phyloP scores from a whole-genome alignment of 2,329 filamentous ascomycete species.

The Penicillium sp. region DNA sequence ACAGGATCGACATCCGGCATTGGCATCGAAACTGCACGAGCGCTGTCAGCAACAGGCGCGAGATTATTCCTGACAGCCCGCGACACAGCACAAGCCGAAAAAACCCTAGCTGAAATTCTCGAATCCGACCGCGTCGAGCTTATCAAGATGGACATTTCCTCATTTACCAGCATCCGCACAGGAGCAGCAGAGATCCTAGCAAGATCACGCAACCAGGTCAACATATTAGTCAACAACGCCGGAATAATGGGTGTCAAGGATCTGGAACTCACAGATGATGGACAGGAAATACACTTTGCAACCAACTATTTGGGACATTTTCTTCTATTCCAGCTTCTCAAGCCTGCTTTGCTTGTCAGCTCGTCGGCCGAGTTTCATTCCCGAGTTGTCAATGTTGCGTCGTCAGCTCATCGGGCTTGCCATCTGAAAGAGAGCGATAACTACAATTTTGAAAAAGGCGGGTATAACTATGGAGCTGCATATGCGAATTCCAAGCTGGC shows the following conservation, averaged over 20 bases:
- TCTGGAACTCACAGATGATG: slow-evolving; percentile 38
- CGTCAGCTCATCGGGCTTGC: slow-evolving; percentile 43
- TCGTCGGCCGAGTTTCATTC: slow-evolving; percentile 42
- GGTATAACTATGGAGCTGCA: slow-evolving; percentile 15
- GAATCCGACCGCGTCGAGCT: slow-evolving; percentile 33
- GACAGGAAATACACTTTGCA: slow-evolving; percentile 53
- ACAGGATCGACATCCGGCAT: slow-evolving; percentile 46
- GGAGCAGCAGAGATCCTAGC: slow-evolving; percentile 9
- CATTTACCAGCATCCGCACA: slow-evolving; percentile 15
- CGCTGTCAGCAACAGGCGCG: slow-evolving; percentile 49
- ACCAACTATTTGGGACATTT: slow-evolving; percentile 57
- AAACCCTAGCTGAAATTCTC: slow-evolving; percentile 32
- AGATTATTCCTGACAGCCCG: slow-evolving; percentile 48
- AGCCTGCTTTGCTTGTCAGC: slow-evolving; percentile 20
- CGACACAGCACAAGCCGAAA: slow-evolving; percentile 42
- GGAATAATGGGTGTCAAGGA: slow-evolving; percentile 42
- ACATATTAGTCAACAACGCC: slow-evolving; percentile 45
- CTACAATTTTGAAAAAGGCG: slow-evolving; percentile 37
- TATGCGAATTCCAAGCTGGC: slow-evolving; percentile 55
- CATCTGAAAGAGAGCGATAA: slow-evolving; percentile 36
- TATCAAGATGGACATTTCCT: slow-evolving; percentile 28
- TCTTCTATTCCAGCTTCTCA: slow-evolving; percentile 55
- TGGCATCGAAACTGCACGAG: slow-evolving; percentile 47
- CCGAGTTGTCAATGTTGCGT: slow-evolving; percentile 51
- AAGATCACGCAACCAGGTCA: slow-evolving; percentile 8